Evolutionary conservation across 2,329 filamentous ascomycete genomes (phyloP), one percentile per base, ranked within the genome.

Genomic region (Shiraia sp.): DNA sequence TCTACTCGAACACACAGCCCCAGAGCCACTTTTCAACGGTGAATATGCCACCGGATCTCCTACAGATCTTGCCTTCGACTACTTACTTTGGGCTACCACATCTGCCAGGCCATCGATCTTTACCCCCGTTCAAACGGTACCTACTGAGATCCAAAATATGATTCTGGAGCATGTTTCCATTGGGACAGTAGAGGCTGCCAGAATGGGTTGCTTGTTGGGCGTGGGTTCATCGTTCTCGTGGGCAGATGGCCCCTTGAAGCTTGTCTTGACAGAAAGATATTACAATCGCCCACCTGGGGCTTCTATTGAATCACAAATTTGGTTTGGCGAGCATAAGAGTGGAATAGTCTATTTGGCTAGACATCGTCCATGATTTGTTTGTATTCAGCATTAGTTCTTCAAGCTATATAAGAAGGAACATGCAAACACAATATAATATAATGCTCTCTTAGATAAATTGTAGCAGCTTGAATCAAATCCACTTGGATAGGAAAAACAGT

Each of bases 131-230:
- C 42, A 39, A 42, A 23, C 33, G 15, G 25, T 49, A 24, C 45
- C 42, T 12, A 26, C 46, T 39, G 42, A 42, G 25, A 14, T 42
- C 34, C 33, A 46, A 32, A 30, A 49, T 19, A 32, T 39, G 24
- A 33, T 45, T 41, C 26, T 49, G 15, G 19, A 42, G 10, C 42
- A 45, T 24, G 29, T 28, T 27, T 41, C 37, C 10, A 15, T 39
- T 16, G 42, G 42, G 15, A 45, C 42, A 40, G 42, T 45, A 40
- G 13, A 14, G 36, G 42, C 29, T 42, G 37, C 45, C 33, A 42
- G 36, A 45, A 10, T 42, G 26, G 45, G 42, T 37, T 49, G 45
- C 32, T 17, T 45, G 33, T 42, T 49, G 32, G 33, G 45, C 34
- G 32, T 49, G 24, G 37, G 33, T 32, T 45, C 45, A 14, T 42